Conservation (phyloP, 441 rosid genomes). For the Populus hybrid region DNA sequence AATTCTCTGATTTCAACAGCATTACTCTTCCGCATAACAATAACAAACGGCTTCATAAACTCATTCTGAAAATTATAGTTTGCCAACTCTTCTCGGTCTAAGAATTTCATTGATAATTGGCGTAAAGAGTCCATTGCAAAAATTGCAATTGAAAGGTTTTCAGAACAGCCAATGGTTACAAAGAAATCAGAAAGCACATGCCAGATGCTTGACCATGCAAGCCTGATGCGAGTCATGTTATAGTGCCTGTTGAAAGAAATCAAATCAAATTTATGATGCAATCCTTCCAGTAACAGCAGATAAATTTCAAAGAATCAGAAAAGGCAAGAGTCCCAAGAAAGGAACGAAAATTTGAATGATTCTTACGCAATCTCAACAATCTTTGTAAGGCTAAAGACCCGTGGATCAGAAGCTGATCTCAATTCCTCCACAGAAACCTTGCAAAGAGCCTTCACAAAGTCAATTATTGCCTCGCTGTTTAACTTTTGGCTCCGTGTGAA, state of each 20-base stretch:
- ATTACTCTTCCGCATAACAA: conserved; percentile 98
- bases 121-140: conserved; percentile 99
- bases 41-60: conserved; percentile 98
- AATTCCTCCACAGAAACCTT: conserved; percentile 98
- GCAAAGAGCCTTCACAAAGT: conserved; percentile 98
- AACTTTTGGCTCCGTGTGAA: conserved; percentile 92
- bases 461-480: conserved; percentile 97
- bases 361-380: conserved; percentile 99
- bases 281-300: conserved; percentile 20
- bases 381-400: conserved; percentile 98
- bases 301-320: conserved; percentile 7
- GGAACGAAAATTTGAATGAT: conserved; percentile 16
- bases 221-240: conserved; percentile 99
- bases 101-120: conserved; percentile 95
- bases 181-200: conserved; percentile 96
- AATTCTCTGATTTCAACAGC: conserved; percentile 98
- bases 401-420: conserved; percentile 94
- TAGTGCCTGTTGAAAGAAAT: conserved; percentile 72
- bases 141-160: conserved; percentile 95
- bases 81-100: conserved; percentile 97
- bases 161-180: conserved; percentile 96
- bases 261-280: conserved; percentile 17
- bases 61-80: conserved; percentile 99
- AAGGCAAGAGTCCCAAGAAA: not conserved
- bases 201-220: conserved; percentile 99